A percentile compares a stretch with the other conserved stretches of the same genome.
These are phyloP conservation scores for Sphenostylis stenocarpa DNA, from an alignment of 306 rosid species.

Conservation along the genomic window DNA sequence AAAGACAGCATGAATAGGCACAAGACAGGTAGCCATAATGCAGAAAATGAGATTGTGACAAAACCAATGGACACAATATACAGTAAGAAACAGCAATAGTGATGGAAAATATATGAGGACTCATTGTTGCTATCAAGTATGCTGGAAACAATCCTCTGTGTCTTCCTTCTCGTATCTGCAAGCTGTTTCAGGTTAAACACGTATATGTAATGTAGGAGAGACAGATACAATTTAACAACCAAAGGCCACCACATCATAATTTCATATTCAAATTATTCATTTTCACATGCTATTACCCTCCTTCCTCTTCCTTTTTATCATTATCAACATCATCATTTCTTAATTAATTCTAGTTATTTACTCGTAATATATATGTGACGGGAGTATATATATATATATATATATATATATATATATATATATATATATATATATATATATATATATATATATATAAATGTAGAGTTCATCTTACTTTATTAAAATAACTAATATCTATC, in stretches of 20 bases:
- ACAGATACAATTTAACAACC: slow-evolving; percentile 8
- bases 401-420: too few relatives aligned
- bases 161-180: neutral
- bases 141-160: neutral
- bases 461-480: too few relatives aligned
- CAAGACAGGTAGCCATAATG: neutral
- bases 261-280: neutral
- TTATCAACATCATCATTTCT: neutral
- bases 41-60: neutral
- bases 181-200: neutral
- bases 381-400: too few relatives aligned
- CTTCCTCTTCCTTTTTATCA: neutral
- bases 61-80: neutral
- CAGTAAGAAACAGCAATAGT: neutral
- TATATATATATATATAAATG: too few relatives aligned
- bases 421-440: too few relatives aligned
- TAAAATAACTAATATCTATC: too few relatives aligned
- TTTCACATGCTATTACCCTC: neutral
- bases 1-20: neutral
- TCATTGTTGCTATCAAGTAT: neutral
- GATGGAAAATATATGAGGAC: neutral
- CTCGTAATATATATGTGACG: too few relatives aligned
- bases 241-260: neutral
- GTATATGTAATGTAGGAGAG: neutral
- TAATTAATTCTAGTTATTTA: too few relatives aligned